A percentile compares a stretch with the other conserved stretches of the same genome.
These are phyloP conservation scores for Sporothrix variecibatus DNA, from an alignment of 2,329 filamentous ascomycete species.

Conservation along the genomic window DNA sequence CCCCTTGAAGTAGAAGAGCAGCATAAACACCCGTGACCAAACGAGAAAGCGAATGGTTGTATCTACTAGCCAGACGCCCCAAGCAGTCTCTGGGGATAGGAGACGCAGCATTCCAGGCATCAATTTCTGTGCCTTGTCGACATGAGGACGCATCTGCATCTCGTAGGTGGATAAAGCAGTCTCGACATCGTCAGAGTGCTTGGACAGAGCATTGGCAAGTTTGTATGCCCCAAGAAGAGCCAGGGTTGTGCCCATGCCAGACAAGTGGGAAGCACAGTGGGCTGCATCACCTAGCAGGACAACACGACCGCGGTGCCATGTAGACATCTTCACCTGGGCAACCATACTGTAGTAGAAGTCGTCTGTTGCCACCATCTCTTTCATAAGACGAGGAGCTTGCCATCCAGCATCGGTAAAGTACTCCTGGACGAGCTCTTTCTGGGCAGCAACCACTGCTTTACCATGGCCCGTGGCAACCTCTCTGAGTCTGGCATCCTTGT, in stretches of 20 bases:
- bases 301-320: constrained; percentile 41
- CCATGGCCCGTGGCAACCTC: not conserved
- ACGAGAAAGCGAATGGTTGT: constrained; percentile 5
- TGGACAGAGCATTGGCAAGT: constrained; percentile 50
- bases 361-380: constrained; percentile 36
- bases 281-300: constrained; percentile 53
- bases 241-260: constrained; percentile 52
- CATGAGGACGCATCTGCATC: constrained; percentile 29
- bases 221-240: constrained; percentile 52
- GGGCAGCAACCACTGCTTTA: not conserved
- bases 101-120: constrained; percentile 35
- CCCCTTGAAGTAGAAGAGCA: not conserved
- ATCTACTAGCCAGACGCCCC: constrained; percentile 36
- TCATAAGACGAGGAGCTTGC: constrained; percentile 43
- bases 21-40: not conserved
- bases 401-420: constrained; percentile 50
- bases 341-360: constrained; percentile 44
- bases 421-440: constrained; percentile 28
- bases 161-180: not conserved
- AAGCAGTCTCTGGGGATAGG: constrained; percentile 35
- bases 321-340: constrained; percentile 45
- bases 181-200: not conserved
- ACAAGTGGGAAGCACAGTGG: constrained; percentile 48
- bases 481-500: constrained; percentile 32
- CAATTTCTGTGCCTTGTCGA: constrained; percentile 40